These are phyloP conservation scores for Colletotrichum musicola DNA, from an alignment of 2,329 filamentous ascomycete species.

Conservation along the genomic window DNA sequence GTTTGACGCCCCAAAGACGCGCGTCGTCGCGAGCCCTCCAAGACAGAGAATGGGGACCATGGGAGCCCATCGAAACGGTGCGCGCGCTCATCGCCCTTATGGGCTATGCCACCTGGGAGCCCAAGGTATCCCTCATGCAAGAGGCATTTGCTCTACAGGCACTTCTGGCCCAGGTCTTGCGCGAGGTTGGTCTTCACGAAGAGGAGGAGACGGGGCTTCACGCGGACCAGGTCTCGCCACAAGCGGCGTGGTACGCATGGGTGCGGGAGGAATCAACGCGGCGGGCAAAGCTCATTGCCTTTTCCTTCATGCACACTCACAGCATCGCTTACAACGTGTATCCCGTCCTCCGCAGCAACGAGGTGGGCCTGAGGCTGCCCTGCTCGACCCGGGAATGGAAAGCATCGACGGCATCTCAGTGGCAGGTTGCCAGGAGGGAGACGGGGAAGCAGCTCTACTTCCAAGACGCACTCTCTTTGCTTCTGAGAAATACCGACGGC, in stretches of 20 bases:
- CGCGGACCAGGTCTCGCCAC: conserved; percentile 22
- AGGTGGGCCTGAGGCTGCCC: conserved; percentile 50
- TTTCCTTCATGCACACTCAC: conserved; percentile 54
- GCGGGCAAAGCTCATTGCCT: conserved; percentile 52
- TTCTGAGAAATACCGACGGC: conserved; percentile 47
- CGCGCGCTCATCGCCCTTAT: conserved; percentile 51
- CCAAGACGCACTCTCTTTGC: conserved; percentile 50
- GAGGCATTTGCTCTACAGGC: conserved; percentile 51
- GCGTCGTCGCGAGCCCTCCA: neutral
- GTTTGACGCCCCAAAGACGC: conserved; percentile 30
- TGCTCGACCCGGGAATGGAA: conserved; percentile 54
- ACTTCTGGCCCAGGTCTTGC: conserved; percentile 49
- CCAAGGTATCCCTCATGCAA: conserved; percentile 47
- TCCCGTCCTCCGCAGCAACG: conserved; percentile 51
- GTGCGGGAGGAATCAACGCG: conserved; percentile 48
- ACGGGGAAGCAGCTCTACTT: conserved; percentile 50
- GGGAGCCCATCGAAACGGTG: conserved; percentile 50
- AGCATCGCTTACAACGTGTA: conserved; percentile 55
- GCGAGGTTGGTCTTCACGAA: conserved; percentile 50
- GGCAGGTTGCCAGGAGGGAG: conserved; percentile 46
- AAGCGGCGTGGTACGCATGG: conserved; percentile 48
- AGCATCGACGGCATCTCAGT: conserved; percentile 46
- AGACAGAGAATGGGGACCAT: conserved; percentile 39
- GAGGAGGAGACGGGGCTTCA: conserved; percentile 31
- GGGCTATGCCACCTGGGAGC: conserved; percentile 55